Base-by-base conservation (phyloP, 768 basidiomycete genomes). In the Chalciporus pseudorubinellus region DNA sequence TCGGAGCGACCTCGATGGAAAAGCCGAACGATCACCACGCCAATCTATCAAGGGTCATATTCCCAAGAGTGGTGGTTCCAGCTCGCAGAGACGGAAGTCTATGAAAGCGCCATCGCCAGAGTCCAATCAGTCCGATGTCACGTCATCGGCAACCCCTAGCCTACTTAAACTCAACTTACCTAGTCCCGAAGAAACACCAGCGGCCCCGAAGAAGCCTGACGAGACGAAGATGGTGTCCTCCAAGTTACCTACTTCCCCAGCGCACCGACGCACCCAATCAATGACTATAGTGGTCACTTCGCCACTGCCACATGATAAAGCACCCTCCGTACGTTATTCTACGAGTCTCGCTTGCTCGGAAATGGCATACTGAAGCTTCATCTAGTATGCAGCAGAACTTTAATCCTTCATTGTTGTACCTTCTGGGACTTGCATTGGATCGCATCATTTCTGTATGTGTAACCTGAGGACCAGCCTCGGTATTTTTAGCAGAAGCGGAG, bases 201-300 rank as follows among this genome's bases (percentile, higher is more conserved):
- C n/a, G 18, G 13, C 26, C 16, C 20, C 42, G 43, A 53, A 43
- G 16, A 33, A 41, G 34, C 20, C n/a, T 12, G 34, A 45, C 6
- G 39, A 42, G 11, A 36, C 26, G n/a, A 42, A 28, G 39, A 39
- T 28, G n/a, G 4, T 34, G 42, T 21, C 29, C 34, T 29, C 42
- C 36, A 34, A 34, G 48, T 31, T 29, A 6, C 55, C 59, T 6
- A 44, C 52, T 4, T 53, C 61, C 4, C 57, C 48, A 3, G 53
- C 48, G 6, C 67, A 59, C 26, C 44, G 67, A 47, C 67, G 67
- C 18, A 56, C 69, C 26, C 65, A 36, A 29, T 69, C 67, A 0
- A 53, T 69, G 64, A 50, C 67, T 3, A 65, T 55, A 53, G 59
- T n/a, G n/a, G n/a, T 66, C 39, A 55, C 46, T 2, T 55, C 66